Evolutionary conservation across 352 stramenopile species (phyloP).

Genomic region (Thraustochytrium striatum): DNA sequence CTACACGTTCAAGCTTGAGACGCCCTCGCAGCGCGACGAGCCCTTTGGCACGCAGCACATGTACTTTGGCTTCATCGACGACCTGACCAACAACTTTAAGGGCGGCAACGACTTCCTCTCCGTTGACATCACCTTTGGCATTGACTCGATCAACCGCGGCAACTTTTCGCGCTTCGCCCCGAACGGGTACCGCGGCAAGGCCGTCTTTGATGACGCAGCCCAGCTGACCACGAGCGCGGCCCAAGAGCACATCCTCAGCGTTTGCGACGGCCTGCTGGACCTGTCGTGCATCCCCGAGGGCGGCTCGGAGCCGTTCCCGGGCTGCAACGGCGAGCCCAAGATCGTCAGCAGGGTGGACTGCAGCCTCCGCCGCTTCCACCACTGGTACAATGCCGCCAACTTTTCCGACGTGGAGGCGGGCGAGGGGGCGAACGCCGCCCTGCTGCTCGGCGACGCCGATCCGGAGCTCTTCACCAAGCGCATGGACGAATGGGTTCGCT

Average conservation of each 20-base stretch:
- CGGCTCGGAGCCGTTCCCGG: background rate
- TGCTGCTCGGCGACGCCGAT: background rate
- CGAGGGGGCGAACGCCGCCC: no score
- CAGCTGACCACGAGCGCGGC: constrained; percentile 8
- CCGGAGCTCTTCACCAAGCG: background rate
- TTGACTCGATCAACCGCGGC: constrained; percentile 49
- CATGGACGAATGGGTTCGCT: background rate
- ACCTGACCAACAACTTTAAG: constrained; percentile 15
- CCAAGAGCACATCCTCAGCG: constrained; percentile 32
- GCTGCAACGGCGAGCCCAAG: background rate
- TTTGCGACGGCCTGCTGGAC: constrained; percentile 13
- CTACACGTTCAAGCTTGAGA: constrained; percentile 16
- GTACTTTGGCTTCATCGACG: background rate
- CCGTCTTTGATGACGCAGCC: constrained; percentile 49
- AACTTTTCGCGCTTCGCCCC: constrained; percentile 50
- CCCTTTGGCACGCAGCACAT: constrained; percentile 44
- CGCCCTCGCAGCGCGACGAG: constrained; percentile 44
- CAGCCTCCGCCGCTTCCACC: constrained; percentile 24
- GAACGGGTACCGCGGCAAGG: constrained; percentile 37
- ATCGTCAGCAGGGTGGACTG: constrained; percentile 20
- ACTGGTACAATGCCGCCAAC: constrained; percentile 15
- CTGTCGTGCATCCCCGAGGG: constrained; percentile 15
- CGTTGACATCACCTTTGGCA: constrained; percentile 52
- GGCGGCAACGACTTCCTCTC: constrained; percentile 25
- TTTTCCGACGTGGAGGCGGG: background rate